Evolutionary conservation across 2,329 filamentous ascomycete genomes (phyloP).

Genomic region (Aspergillus eucalypticola): DNA sequence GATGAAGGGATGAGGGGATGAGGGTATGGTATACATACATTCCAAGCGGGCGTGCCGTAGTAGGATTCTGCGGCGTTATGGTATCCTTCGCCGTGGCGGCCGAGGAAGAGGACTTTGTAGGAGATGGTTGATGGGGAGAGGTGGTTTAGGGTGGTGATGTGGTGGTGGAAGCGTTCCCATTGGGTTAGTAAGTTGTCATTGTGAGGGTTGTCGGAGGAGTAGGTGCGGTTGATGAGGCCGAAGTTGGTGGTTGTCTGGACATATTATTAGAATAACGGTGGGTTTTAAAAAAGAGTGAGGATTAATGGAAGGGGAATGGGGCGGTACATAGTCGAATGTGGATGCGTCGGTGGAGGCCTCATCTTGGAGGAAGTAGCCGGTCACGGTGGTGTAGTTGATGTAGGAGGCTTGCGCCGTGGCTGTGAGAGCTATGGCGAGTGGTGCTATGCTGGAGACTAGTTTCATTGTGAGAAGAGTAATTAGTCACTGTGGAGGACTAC

Average conservation of each 20-base stretch:
- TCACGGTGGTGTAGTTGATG: conserved; percentile 44
- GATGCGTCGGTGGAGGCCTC: conserved; percentile 46
- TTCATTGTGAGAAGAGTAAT: conserved; percentile 21
- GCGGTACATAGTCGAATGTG: conserved; percentile 49
- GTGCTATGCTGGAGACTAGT: conserved; percentile 73
- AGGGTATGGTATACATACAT: conserved; percentile 41
- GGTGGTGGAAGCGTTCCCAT: conserved; percentile 57
- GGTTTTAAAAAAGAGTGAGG: too few relatives aligned
- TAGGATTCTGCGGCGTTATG: conserved; percentile 61
- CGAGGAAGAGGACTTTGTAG: conserved; percentile 60
- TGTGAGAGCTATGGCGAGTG: conserved; percentile 69
- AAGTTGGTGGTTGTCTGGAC: conserved; percentile 45
- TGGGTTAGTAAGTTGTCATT: conserved; percentile 44
- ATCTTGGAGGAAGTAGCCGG: conserved; percentile 53
- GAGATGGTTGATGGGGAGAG: conserved; percentile 41
- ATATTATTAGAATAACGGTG: background rate
- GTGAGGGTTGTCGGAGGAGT: conserved; percentile 39
- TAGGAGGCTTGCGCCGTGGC: conserved; percentile 62
- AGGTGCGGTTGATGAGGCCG: conserved; percentile 51
- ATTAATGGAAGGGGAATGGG: background rate
- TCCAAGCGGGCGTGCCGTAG: conserved; percentile 62
- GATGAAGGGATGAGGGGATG: background rate
- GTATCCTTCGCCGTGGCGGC: conserved; percentile 61
- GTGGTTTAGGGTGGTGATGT: conserved; percentile 51
- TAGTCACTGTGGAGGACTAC: too few relatives aligned